Percentiles rank a stretch among this genome's conserved stretches.
Evolutionary conservation across 2,329 filamentous ascomycete genomes (phyloP).

Genomic region (Lizonia empirigonia): DNA sequence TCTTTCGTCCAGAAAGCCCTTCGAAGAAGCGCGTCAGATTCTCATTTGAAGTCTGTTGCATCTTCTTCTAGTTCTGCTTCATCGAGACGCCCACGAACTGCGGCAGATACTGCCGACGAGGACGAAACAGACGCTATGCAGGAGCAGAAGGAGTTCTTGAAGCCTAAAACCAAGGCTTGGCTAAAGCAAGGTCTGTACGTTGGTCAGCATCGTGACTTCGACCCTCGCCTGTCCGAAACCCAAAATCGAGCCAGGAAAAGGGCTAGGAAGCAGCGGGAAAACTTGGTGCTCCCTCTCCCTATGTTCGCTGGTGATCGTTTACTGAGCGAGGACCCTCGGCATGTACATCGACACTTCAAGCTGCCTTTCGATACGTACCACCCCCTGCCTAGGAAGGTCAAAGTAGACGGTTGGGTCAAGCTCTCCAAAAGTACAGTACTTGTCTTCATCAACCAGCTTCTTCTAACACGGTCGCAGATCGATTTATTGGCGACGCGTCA

Average conservation of each 20-base stretch:
- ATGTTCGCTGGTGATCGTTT: constrained; percentile 77
- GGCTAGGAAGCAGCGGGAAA: constrained; percentile 51
- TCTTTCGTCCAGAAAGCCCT: constrained; percentile 38
- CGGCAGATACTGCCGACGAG: constrained; percentile 22
- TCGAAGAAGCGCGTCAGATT: constrained; percentile 35
- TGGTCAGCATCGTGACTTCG: constrained; percentile 66
- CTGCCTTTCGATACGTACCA: constrained; percentile 90
- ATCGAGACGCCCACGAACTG: constrained; percentile 33
- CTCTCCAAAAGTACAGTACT: constrained; percentile 80
- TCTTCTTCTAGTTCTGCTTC: constrained; percentile 19
- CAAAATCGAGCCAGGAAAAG: constrained; percentile 48
- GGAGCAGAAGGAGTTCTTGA: constrained; percentile 27
- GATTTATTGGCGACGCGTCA: constrained; percentile 84
- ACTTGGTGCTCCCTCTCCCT: constrained; percentile 71
- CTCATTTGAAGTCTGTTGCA: constrained; percentile 26
- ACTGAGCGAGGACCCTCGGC: constrained; percentile 62
- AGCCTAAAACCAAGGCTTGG: constrained; percentile 71
- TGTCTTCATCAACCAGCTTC: background rate
- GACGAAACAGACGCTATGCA: constrained; percentile 21
- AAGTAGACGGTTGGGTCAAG: constrained; percentile 91
- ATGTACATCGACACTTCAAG: constrained; percentile 73
- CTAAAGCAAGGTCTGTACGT: constrained; percentile 83
- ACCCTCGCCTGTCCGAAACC: constrained; percentile 55
- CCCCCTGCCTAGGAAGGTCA: constrained; percentile 83
- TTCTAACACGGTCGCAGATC: constrained; percentile 62